Evolutionary conservation across 768 basidiomycete genomes (phyloP).

Genomic region (Pleurotus tuber-regium): DNA sequence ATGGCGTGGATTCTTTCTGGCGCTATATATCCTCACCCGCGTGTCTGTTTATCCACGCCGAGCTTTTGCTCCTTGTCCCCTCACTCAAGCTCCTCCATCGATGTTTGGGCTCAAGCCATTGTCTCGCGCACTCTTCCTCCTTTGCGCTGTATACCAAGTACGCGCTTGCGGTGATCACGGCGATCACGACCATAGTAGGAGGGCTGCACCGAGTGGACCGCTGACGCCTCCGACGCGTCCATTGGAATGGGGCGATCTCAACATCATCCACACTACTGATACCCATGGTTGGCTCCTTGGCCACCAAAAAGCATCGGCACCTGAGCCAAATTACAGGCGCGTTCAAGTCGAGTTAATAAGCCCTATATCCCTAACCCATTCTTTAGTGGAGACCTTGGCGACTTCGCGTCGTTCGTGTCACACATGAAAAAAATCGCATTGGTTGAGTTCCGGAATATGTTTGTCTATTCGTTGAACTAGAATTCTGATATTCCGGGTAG

Average conservation of each 20-base stretch:
- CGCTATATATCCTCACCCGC: not conserved
- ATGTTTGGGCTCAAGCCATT: not conserved
- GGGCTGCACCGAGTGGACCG: constrained; percentile 35
- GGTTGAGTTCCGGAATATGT: constrained; percentile 25
- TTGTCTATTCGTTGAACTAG: not conserved
- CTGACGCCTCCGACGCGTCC: constrained; percentile 50
- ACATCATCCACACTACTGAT: constrained; percentile 72
- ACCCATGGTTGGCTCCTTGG: constrained; percentile 78
- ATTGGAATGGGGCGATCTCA: constrained; percentile 68
- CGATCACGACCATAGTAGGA: constrained; percentile 27
- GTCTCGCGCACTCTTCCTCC: not conserved
- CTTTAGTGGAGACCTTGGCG: constrained; percentile 52
- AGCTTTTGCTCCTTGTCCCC: not conserved
- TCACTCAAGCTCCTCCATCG: not conserved
- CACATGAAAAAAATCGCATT: constrained; percentile 78
- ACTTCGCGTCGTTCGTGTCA: constrained; percentile 81
- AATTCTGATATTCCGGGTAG: constrained; percentile 26
- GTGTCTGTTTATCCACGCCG: not conserved
- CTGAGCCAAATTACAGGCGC: constrained; percentile 74
- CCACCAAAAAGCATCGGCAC: constrained; percentile 71
- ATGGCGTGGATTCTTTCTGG: not conserved
- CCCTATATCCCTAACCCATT: not conserved
- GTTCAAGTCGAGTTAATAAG: constrained; percentile 12
- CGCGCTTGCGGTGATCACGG: constrained; percentile 1
- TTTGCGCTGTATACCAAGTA: not conserved